phyloP scores from a whole-genome alignment of 805 yeast species.

The Schwanniomyces vanrijiae region DNA sequence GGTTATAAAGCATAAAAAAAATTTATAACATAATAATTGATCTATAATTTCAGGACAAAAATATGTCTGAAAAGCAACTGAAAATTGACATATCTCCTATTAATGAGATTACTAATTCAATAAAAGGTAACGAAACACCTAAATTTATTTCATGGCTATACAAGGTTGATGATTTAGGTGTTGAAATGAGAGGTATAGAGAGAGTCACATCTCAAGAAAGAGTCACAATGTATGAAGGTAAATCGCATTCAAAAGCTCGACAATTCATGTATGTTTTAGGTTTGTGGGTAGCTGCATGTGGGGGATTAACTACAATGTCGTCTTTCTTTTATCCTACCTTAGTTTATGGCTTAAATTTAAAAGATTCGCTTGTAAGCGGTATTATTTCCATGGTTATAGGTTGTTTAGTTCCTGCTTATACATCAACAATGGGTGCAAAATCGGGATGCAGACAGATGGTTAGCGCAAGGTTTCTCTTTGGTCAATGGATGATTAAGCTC shows the following conservation, averaged over 20 bases:
- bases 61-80: background rate
- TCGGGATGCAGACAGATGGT: slow-evolving; percentile 41
- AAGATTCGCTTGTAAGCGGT: slow-evolving; percentile 30
- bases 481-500: slow-evolving; percentile 34
- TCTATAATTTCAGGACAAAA: background rate
- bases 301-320: slow-evolving; percentile 39
- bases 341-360: slow-evolving; percentile 24
- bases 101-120: background rate
- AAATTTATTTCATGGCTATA: slow-evolving; percentile 14
- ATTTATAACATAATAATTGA: background rate
- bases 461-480: slow-evolving; percentile 35
- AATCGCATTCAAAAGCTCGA: slow-evolving; percentile 7
- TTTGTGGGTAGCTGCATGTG: slow-evolving; percentile 40
- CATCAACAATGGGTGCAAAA: slow-evolving; percentile 37
- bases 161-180: slow-evolving; percentile 26
- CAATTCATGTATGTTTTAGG: slow-evolving; percentile 33
- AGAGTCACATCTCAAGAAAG: slow-evolving; percentile 30
- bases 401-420: slow-evolving; percentile 37
- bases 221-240: slow-evolving; percentile 5
- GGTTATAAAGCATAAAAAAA: background rate
- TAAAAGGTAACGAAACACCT: background rate
- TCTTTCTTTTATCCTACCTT: slow-evolving; percentile 35
- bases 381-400: slow-evolving; percentile 29
- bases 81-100: background rate
- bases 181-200: slow-evolving; percentile 37